Evolutionary conservation across 164 flowering plant species (phyloP).

Genomic region (Nymphaea colorata): DNA sequence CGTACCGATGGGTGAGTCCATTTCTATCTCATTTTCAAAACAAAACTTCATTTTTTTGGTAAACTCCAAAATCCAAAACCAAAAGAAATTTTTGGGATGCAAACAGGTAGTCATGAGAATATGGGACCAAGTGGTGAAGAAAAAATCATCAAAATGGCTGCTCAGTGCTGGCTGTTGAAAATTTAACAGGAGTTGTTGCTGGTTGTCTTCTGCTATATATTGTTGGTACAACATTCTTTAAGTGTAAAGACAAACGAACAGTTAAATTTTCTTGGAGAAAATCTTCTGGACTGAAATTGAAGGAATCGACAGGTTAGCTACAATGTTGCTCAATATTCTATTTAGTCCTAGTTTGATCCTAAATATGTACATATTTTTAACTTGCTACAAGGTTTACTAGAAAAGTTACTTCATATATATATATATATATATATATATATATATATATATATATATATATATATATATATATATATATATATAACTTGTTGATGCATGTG

Average conservation of each 20-base stretch:
- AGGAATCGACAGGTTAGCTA: constrained; percentile 41
- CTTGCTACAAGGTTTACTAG: not conserved
- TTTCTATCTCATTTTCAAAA: too few relatives aligned
- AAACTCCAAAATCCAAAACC: too few relatives aligned
- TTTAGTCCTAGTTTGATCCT: not conserved
- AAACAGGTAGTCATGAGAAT: constrained; percentile 15
- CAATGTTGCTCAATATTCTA: not conserved
- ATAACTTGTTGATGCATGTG: too few relatives aligned
- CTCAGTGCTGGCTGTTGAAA: constrained; percentile 70
- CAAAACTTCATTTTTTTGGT: too few relatives aligned
- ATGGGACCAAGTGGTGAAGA: constrained; percentile 25
- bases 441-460: too few relatives aligned
- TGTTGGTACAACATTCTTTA: constrained; percentile 36
- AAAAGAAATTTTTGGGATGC: too few relatives aligned
- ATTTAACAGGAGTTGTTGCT: constrained; percentile 57
- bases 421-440: too few relatives aligned
- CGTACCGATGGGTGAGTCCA: too few relatives aligned
- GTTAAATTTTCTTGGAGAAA: constrained; percentile 73
- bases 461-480: too few relatives aligned
- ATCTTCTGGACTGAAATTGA: constrained; percentile 40
- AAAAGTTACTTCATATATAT: not conserved
- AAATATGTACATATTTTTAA: too few relatives aligned
- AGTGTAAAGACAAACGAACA: constrained; percentile 44
- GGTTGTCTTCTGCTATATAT: constrained; percentile 45
- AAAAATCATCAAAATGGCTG: constrained; percentile 48